Base-by-base conservation (phyloP, 805 yeast genomes). In the Pichia ethanolica region DNA sequence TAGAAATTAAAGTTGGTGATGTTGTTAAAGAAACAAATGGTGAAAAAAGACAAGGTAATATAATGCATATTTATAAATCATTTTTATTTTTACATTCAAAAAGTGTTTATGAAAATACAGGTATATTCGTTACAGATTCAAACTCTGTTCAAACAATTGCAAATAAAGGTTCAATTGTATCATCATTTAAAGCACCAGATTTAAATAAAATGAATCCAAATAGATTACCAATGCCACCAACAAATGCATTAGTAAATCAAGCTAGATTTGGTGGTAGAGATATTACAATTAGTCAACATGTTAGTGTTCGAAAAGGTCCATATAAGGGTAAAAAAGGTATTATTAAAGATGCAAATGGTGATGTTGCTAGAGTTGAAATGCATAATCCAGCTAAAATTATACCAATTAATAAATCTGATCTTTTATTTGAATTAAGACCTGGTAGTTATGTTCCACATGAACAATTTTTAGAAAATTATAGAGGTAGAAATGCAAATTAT, bases 311-410 rank as follows among this genome's bases (percentile, higher is more conserved):
- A 37, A 82, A 86, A 61, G 89, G 97, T n/a, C 93, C 95, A 44
- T 89, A 91, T 66, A 93, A 93, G 70, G 98, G 99, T 42, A 81
- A 89, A 57, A 82, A 84, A 71, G 99, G 99, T 64, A 86, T 88
- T 56, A 88, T 93, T 40, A 85, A 86, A 57, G 98, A 93, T 63
- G 89, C 96, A 9, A 93, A 89, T 59, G 99, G 95, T 54, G 85
- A 85, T 12, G 79, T 77, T 57, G 98, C 97, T 1, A 79, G 97
- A 52, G 87, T 93, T 41, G 99, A 93, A 69, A 75, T 93, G 55
- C 98, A 93, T 66, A 87, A 97, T 30, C 90, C 90, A 57, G 83
- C 83, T 62, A 93, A 91, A 65, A 86, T 86, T 52, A 81, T 90
- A 53, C 87, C 91, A 51, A 86, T 93, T 35, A 83, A 82, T 59